Percentiles rank a stretch among this genome's conserved stretches.
phyloP scores from a whole-genome alignment of 176 grass and related monocot genomes.

The Triticum timopheevii region DNA sequence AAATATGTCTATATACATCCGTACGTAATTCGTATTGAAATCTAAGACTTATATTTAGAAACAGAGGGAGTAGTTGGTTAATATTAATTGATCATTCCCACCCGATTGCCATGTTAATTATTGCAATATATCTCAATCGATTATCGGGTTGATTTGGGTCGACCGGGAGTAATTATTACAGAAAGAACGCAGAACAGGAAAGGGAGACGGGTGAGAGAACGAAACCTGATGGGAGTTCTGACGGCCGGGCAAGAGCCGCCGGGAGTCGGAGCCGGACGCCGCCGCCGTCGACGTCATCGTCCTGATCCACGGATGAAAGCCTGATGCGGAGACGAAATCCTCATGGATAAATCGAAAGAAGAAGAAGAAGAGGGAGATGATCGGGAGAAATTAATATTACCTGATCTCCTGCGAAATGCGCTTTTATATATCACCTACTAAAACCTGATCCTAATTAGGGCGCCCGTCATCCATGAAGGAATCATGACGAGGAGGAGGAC shows the following conservation, averaged over 20 bases:
- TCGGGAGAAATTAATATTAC: no score
- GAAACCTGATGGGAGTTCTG: constrained; percentile 26
- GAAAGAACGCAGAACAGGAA: no score
- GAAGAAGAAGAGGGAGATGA: neutral
- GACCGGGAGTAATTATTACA: neutral
- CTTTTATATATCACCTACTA: neutral
- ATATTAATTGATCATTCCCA: neutral
- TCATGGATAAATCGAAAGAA: neutral
- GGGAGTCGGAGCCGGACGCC: constrained; percentile 2
- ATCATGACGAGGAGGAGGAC: constrained; percentile 4
- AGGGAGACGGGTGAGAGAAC: neutral
- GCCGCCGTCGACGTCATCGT: constrained; percentile 30
- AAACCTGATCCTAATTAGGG: constrained; percentile 1
- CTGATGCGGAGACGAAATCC: neutral
- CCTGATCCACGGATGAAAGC: constrained; percentile 19
- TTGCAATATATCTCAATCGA: neutral
- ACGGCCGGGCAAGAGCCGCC: constrained; percentile 26
- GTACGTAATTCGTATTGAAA: no score
- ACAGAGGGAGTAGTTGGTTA: neutral
- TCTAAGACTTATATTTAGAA: no score
- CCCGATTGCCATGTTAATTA: neutral
- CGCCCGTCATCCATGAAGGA: neutral
- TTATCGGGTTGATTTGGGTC: neutral
- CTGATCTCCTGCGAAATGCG: neutral
- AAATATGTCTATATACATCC: no score